Conservation (phyloP, 163 green algal species). For the Chlorella variabilis region DNA sequence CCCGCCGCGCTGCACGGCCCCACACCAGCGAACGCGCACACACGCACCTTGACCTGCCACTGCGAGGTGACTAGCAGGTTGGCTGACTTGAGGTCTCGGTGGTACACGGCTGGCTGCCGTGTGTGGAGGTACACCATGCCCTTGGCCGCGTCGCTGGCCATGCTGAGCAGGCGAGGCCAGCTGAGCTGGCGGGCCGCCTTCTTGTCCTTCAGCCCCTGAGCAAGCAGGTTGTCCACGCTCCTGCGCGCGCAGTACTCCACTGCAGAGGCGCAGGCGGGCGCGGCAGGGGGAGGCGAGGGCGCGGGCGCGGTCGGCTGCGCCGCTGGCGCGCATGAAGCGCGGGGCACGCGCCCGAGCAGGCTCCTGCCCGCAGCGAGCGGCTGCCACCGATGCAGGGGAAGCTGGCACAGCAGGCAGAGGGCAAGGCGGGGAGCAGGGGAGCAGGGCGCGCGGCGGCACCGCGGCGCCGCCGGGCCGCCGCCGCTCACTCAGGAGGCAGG, state of each 20-base stretch:
- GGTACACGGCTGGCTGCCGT: conserved; percentile 59
- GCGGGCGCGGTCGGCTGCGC: too few species aligned
- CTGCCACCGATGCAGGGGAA: neutral
- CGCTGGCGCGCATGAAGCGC: too few species aligned
- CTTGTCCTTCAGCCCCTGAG: conserved; percentile 13
- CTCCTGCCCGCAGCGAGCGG: too few species aligned
- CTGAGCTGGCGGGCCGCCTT: conserved; percentile 35
- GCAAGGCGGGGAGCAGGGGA: neutral
- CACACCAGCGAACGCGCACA: too few species aligned
- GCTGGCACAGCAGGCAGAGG: neutral
- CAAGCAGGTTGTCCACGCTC: conserved; percentile 49
- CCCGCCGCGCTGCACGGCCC: too few species aligned
- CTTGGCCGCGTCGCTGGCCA: conserved; percentile 57
- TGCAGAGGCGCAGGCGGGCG: too few species aligned
- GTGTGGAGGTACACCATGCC: conserved; percentile 78
- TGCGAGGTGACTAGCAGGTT: conserved; percentile 71
- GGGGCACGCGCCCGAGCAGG: too few species aligned
- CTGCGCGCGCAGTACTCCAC: conserved; percentile 56
- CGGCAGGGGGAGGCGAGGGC: too few species aligned
- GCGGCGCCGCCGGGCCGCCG: neutral
- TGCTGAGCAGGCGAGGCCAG: conserved; percentile 59
- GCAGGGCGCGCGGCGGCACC: neutral
- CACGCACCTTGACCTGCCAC: conserved; percentile 44
- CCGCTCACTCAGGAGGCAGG: conserved; percentile 71
- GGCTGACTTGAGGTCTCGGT: conserved; percentile 71